A percentile compares a stretch with the other conserved stretches of the same genome.
These are phyloP conservation scores for Argentina anserina DNA, from an alignment of 306 rosid genomes.

Conservation along the genomic window DNA sequence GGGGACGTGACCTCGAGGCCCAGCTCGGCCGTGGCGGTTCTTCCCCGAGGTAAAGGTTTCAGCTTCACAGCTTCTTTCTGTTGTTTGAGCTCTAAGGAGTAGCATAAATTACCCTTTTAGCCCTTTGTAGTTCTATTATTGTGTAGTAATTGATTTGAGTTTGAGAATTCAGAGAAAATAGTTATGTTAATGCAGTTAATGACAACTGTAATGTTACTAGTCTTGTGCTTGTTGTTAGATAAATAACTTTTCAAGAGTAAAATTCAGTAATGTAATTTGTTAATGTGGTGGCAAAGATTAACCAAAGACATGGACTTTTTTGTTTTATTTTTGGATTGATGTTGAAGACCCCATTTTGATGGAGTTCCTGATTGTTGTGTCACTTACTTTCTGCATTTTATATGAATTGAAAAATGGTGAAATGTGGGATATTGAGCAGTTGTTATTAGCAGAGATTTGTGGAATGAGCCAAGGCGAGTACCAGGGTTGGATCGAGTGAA, in stretches of 20 bases:
- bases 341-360: not conserved
- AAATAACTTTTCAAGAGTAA: not conserved
- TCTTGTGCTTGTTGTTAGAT: not conserved
- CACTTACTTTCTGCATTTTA: not conserved
- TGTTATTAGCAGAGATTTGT: constrained; percentile 48
- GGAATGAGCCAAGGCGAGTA: constrained; percentile 69
- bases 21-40: constrained; percentile 77
- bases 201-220: not conserved
- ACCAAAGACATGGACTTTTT: not conserved
- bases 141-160: not conserved
- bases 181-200: not conserved
- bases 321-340: not conserved
- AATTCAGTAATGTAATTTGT: not conserved
- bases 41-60: constrained; percentile 40
- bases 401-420: constrained; percentile 4
- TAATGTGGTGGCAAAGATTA: not conserved
- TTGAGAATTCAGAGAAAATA: not conserved
- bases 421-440: constrained; percentile 12
- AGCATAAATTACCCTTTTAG: not conserved
- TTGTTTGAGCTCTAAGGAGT: not conserved
- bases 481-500: constrained; percentile 53
- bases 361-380: not conserved
- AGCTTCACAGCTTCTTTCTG: not conserved
- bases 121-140: not conserved
- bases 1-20: constrained; percentile 83